Base-by-base conservation (phyloP, 345 rosid genomes). In the Corymbia maculata region DNA sequence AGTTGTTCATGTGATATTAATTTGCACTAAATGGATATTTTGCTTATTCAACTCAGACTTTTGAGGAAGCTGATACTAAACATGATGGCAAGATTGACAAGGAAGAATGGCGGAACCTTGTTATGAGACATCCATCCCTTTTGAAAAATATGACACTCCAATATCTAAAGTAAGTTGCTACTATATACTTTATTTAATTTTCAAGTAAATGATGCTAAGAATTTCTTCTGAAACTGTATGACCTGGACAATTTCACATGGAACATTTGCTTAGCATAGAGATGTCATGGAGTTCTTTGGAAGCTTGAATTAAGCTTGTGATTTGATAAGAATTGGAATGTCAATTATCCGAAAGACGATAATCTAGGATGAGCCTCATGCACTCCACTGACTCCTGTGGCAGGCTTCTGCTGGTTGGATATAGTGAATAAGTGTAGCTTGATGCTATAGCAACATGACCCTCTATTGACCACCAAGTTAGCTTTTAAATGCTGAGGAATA, bases 101-200 rank as follows among this genome's bases (percentile, higher is more conserved):
- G 90, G 99, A 98, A 92, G 99, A 98, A 91, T 97, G 99, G 99
- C 94, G 98, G 90, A 94, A 89, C 94, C 99, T 95, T 91, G 99
- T 98, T 89, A 86, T 95, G 89, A 95, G 98, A 82, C 98, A 98
- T 90, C 98, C 99, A 44, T 95, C 96, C 86, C 98, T 98, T 91
- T 89, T 98, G 90, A 97, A 97, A 92, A 98, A 98, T 61, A 98
- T 98, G 99, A 98, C 99, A 87, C 97, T 98, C 89, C 99, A 95
- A 87, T 98, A 98, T 91, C 98, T 97, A 90, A 98, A 95, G 99
- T 97, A 91, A 93, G 99, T 93, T 75, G 47, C 82, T 47, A 36
- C 49, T 36, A 19, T 75, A 75, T 75, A 36, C 4, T 9, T 0
- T 36, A 70, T 70, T 42, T 75, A 36, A 44, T 17, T 36, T 75